phyloP scores from a whole-genome alignment of 148 eudicot genomes.

The Vaccinium corymbosum region DNA sequence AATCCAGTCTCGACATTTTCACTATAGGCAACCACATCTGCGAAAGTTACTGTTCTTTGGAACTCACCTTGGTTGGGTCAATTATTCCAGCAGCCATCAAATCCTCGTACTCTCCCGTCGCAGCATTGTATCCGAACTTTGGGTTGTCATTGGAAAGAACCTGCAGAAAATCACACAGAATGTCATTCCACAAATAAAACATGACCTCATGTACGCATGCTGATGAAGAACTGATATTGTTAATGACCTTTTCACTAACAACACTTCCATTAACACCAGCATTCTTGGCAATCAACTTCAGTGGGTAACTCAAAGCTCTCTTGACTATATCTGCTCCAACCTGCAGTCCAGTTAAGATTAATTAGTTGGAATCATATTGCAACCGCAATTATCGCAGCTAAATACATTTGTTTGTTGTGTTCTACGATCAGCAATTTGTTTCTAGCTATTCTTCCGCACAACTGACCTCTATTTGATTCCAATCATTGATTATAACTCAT shows the following conservation, averaged over 20 bases:
- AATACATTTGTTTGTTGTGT: background rate
- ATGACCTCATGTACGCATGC: background rate
- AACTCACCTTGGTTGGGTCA: conserved; percentile 55
- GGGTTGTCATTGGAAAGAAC: conserved; percentile 43
- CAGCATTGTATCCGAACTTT: conserved; percentile 57
- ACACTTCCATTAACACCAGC: conserved; percentile 66
- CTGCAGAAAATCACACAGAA: conserved; percentile 19
- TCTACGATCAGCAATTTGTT: background rate
- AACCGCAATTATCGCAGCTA: background rate
- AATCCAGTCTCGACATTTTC: background rate
- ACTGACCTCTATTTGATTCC: background rate
- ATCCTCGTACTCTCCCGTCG: conserved; percentile 62
- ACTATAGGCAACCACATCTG: background rate
- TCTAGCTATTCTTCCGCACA: background rate
- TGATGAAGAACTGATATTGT: background rate
- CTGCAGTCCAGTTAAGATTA: conserved; percentile 7
- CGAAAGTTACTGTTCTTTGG: background rate
- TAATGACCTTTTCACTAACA: conserved; percentile 49
- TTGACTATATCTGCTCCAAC: conserved; percentile 49
- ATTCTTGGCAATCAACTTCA: conserved; percentile 65
- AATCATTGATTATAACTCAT: background rate
- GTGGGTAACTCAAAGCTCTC: conserved; percentile 48
- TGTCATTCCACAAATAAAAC: background rate
- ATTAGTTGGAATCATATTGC: background rate
- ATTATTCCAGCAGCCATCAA: conserved; percentile 72